Percentiles rank a stretch among this genome's conserved stretches.
Evolutionary conservation across 768 basidiomycete species (phyloP).

Genomic region (Collybia sp.): DNA sequence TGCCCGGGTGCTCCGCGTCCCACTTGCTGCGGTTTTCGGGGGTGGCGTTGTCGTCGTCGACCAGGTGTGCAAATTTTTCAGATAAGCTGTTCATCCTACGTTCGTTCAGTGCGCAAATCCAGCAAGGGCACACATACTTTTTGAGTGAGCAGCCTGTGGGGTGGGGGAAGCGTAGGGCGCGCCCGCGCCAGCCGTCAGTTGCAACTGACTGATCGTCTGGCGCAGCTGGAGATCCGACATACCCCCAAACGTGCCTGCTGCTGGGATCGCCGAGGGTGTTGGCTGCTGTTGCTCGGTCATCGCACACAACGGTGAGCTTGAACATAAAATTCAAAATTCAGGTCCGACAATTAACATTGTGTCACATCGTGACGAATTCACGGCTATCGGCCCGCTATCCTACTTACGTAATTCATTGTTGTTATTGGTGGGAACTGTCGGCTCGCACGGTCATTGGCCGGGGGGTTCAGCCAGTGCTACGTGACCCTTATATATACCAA

Average conservation of each 20-base stretch:
- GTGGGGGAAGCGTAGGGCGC: conserved; percentile 37
- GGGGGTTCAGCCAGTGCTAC: too few species aligned
- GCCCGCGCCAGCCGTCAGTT: conserved; percentile 25
- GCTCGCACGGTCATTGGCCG: too few species aligned
- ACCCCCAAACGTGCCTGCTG: conserved; percentile 25
- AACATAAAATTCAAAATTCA: neutral
- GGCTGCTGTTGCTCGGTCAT: conserved; percentile 24
- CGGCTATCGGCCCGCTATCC: neutral
- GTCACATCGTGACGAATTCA: conserved; percentile 1
- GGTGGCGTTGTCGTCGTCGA: conserved; percentile 54
- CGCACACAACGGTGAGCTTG: neutral
- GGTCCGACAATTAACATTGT: neutral
- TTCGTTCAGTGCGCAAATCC: conserved; percentile 3
- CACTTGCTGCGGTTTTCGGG: conserved; percentile 32
- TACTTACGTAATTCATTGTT: too few species aligned
- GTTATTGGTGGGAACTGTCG: too few species aligned
- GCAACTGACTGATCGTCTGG: conserved; percentile 55
- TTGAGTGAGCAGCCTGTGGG: conserved; percentile 29
- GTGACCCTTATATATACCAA: too few species aligned
- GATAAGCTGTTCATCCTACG: conserved; percentile 37
- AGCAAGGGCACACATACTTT: conserved; percentile 19
- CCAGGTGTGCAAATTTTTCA: conserved; percentile 71
- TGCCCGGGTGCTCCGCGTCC: conserved; percentile 36
- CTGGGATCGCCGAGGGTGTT: conserved; percentile 17
- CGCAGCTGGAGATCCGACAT: conserved; percentile 63